These are phyloP conservation scores for Ballota nigra DNA, from an alignment of 257 asterid species.

Conservation along the genomic window DNA sequence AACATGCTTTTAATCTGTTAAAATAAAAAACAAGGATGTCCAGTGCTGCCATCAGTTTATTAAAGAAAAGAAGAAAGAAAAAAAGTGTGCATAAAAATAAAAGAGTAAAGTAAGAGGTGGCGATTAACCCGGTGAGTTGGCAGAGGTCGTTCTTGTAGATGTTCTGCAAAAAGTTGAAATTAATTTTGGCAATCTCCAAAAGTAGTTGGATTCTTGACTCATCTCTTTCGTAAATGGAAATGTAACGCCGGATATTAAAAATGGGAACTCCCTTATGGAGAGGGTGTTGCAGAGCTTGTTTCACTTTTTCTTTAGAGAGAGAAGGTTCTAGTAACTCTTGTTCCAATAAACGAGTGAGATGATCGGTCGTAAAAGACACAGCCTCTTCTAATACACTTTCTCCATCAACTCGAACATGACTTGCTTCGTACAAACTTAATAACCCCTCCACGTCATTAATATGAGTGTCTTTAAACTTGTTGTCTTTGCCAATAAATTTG, in stretches of 20 bases:
- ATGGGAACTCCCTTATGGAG: conserved; percentile 8
- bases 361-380: neutral
- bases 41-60: too few species aligned
- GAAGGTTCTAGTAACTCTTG: neutral
- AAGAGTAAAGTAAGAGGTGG: too few species aligned
- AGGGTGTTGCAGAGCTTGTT: conserved; percentile 14
- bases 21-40: too few species aligned
- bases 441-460: conserved; percentile 18
- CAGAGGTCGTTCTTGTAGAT: conserved; percentile 26
- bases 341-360: neutral
- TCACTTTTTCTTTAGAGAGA: neutral
- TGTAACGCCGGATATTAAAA: neutral
- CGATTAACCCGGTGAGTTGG: conserved; percentile 15
- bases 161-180: conserved; percentile 25
- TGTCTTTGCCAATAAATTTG: neutral
- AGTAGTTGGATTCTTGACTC: neutral
- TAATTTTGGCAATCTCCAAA: conserved; percentile 18
- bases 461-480: neutral
- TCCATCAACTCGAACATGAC: conserved; percentile 30
- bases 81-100: too few species aligned
- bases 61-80: too few species aligned
- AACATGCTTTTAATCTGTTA: too few species aligned
- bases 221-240: conserved; percentile 11
- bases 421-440: conserved; percentile 38
- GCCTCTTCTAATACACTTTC: conserved; percentile 36